Percentiles rank a stretch among this genome's conserved stretches.
Conservation (phyloP, 1,284 basidiomycete genomes). For the Sutorius eximius region DNA sequence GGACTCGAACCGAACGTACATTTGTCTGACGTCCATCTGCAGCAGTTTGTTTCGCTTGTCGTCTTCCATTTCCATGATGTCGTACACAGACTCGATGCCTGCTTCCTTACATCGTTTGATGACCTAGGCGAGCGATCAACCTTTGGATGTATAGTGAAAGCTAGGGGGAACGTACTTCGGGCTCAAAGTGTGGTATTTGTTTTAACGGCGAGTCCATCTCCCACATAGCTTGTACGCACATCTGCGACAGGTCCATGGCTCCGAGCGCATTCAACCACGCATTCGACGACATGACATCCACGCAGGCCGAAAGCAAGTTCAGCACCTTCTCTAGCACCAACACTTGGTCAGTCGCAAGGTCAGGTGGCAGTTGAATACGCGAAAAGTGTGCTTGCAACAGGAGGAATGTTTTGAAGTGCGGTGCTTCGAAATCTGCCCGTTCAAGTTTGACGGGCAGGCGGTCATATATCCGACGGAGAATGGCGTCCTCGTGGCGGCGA, state of each 20-base stretch:
- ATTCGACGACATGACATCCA: constrained; percentile 97
- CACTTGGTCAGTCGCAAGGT: constrained; percentile 89
- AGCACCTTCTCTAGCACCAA: constrained; percentile 88
- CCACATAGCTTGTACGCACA: constrained; percentile 99
- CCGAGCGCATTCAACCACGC: constrained; percentile 93
- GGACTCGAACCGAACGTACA: constrained; percentile 50
- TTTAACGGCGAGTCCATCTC: constrained; percentile 92
- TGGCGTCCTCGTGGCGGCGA: constrained; percentile 83
- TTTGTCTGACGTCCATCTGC: constrained; percentile 83
- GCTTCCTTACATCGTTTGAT: constrained; percentile 84
- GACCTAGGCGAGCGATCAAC: constrained; percentile 45
- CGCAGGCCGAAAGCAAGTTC: constrained; percentile 88
- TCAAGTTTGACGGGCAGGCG: constrained; percentile 97
- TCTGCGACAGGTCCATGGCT: constrained; percentile 99
- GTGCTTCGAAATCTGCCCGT: constrained; percentile 82
- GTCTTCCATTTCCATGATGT: constrained; percentile 97
- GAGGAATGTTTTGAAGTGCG: constrained; percentile 98
- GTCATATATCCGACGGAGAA: constrained; percentile 89
- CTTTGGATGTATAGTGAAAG: neutral
- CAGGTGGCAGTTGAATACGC: constrained; percentile 86
- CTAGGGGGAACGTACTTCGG: constrained; percentile 51
- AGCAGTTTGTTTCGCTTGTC: constrained; percentile 80
- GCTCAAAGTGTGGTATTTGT: constrained; percentile 95
- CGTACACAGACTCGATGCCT: constrained; percentile 85
- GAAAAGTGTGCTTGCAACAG: constrained; percentile 97